These are phyloP conservation scores for Metschnikowia drakensbergensis DNA, from an alignment of 805 yeast species.

Conservation along the genomic window DNA sequence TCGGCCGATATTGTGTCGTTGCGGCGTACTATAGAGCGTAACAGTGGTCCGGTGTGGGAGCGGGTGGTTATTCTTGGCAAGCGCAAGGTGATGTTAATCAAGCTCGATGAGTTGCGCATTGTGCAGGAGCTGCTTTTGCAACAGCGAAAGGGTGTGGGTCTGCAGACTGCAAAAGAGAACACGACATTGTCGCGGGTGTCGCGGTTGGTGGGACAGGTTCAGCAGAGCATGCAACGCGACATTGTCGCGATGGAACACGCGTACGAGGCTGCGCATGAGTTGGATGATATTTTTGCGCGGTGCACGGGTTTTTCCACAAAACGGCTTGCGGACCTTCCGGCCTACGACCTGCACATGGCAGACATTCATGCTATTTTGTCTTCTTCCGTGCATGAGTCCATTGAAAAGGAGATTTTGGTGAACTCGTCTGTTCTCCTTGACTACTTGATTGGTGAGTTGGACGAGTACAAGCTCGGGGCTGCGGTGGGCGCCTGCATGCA, in stretches of 20 bases:
- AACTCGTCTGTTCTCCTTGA: conserved; percentile 57
- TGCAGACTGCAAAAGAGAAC: not conserved
- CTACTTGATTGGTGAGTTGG: conserved; percentile 32
- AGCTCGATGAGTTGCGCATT: conserved; percentile 9
- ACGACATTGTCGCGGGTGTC: not conserved
- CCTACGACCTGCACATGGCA: conserved; percentile 51
- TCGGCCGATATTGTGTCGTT: conserved; percentile 42
- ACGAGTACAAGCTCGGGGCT: conserved; percentile 9
- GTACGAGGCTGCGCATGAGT: conserved; percentile 46
- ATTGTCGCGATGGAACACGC: conserved; percentile 50
- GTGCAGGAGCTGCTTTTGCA: not conserved
- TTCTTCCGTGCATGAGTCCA: conserved; percentile 40
- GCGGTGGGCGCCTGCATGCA: not conserved
- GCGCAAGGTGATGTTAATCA: conserved; percentile 32
- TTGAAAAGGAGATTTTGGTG: conserved; percentile 53
- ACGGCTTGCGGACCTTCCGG: conserved; percentile 48
- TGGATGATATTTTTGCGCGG: conserved; percentile 48
- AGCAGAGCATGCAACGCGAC: conserved; percentile 25
- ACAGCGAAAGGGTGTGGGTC: too few species aligned
- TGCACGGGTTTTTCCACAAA: conserved; percentile 45
- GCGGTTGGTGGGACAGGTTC: conserved; percentile 24
- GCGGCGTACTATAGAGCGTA: conserved; percentile 37
- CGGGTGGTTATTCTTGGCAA: conserved; percentile 45
- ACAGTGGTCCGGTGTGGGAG: conserved; percentile 42
- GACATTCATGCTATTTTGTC: conserved; percentile 39